Percentiles rank a stretch among this genome's conserved stretches.
Conservation (phyloP, 2,329 filamentous ascomycete species). For the Rutstroemia sp. region DNA sequence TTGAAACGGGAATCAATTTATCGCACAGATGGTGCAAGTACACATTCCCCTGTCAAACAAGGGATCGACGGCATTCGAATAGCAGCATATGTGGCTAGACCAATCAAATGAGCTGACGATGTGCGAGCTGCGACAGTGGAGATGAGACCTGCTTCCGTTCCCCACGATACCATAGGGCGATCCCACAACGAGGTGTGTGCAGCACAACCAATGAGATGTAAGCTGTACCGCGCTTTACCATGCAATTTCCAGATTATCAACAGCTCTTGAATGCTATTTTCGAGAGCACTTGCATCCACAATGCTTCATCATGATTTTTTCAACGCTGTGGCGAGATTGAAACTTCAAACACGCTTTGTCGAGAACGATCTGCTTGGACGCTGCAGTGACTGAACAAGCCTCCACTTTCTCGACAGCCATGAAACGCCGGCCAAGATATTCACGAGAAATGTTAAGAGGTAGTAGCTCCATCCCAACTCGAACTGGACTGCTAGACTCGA, state of each 20-base stretch:
- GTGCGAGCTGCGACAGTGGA: neutral
- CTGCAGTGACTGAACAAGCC: neutral
- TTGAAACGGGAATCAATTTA: slow-evolving; percentile 8
- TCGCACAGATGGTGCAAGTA: slow-evolving; percentile 4
- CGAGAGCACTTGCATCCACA: too few species aligned
- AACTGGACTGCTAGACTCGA: too few species aligned
- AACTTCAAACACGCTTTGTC: slow-evolving; percentile 4
- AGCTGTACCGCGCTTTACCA: too few species aligned
- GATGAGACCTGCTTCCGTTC: neutral
- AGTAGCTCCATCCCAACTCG: too few species aligned
- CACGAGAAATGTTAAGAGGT: neutral
- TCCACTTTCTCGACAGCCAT: neutral
- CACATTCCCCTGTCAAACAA: neutral
- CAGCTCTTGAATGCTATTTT: neutral
- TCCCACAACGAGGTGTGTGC: neutral
- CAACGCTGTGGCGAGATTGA: neutral
- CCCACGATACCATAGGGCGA: neutral
- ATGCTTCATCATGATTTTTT: neutral
- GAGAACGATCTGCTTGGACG: slow-evolving; percentile 5
- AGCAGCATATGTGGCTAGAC: neutral
- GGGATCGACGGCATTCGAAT: neutral
- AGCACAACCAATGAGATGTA: neutral
- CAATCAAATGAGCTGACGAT: neutral
- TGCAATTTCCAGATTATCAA: too few species aligned
- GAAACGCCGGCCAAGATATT: neutral